These are phyloP conservation scores for Scenedesmus sp. DNA, from an alignment of 163 green algal species.

Conservation along the genomic window DNA sequence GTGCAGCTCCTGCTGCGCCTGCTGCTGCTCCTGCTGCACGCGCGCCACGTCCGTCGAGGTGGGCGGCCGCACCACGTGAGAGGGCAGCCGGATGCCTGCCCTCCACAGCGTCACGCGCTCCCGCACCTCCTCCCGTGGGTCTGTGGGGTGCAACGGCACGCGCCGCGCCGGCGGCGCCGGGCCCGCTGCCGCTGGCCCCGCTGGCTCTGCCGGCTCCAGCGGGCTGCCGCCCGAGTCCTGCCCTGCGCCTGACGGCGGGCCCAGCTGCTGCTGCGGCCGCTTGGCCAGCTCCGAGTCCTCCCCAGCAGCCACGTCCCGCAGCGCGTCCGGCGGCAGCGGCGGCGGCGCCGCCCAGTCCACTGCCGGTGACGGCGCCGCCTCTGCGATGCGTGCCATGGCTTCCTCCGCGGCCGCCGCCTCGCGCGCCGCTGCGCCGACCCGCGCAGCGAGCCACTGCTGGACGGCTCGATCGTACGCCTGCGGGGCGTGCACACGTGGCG, in stretches of 20 bases:
- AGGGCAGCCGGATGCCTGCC: constrained; percentile 17
- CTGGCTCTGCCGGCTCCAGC: no score
- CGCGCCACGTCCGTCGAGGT: constrained; percentile 8
- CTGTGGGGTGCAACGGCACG: not conserved
- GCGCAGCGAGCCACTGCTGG: constrained; percentile 2
- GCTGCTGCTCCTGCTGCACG: constrained; percentile 1
- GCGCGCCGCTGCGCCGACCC: not conserved
- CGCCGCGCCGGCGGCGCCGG: not conserved
- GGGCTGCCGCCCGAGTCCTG: not conserved
- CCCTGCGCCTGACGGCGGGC: no score
- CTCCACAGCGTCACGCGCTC: not conserved
- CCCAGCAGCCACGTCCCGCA: not conserved
- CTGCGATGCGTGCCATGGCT: not conserved
- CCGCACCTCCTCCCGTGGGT: not conserved
- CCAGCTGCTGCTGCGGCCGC: not conserved
- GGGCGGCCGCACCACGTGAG: constrained; percentile 4
- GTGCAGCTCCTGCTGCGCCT: not conserved
- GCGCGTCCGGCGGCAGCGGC: constrained; percentile 12
- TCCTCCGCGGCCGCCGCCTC: constrained; percentile 15
- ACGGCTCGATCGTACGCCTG: constrained; percentile 26
- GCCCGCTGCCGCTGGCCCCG: not conserved
- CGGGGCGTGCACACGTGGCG: not conserved
- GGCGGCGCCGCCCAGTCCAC: not conserved
- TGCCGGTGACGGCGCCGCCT: not conserved
- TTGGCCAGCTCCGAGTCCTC: constrained; percentile 13